These are phyloP conservation scores for Leccinellum rugosiceps DNA, from an alignment of 768 basidiomycete species.

Conservation along the genomic window DNA sequence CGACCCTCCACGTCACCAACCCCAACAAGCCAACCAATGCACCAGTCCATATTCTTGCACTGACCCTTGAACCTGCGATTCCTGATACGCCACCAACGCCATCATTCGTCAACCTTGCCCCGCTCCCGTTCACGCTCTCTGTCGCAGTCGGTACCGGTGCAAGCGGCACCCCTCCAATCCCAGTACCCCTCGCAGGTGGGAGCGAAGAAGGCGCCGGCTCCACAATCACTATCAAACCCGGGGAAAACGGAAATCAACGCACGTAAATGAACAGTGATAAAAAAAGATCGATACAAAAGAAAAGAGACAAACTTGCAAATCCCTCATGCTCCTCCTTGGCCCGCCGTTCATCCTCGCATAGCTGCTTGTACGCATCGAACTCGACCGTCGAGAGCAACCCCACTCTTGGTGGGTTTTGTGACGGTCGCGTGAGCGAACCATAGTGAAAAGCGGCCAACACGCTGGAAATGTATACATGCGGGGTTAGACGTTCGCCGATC, in stretches of 20 bases:
- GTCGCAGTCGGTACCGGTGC: conserved; percentile 19
- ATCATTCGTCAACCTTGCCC: neutral
- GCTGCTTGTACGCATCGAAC: conserved; percentile 41
- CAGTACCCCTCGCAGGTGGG: conserved; percentile 19
- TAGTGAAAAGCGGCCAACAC: conserved; percentile 67
- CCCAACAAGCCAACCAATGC: conserved; percentile 9
- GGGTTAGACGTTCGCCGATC: neutral
- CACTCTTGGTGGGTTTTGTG: conserved; percentile 62
- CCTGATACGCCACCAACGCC: conserved; percentile 11
- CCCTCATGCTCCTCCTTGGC: conserved; percentile 32
- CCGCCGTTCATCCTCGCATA: conserved; percentile 34
- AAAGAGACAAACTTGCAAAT: conserved; percentile 26
- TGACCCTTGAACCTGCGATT: conserved; percentile 3
- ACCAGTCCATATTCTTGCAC: conserved; percentile 17
- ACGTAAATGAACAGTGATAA: neutral
- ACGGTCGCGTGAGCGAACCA: conserved; percentile 68
- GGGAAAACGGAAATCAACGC: neutral
- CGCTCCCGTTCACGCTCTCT: neutral
- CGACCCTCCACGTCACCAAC: conserved; percentile 19
- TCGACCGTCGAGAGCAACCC: conserved; percentile 74
- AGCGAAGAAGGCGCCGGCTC: conserved; percentile 40
- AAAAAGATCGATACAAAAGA: neutral
- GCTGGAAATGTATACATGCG: conserved; percentile 33
- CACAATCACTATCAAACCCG: conserved; percentile 32
- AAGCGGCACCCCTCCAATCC: conserved; percentile 30